Evolutionary conservation across 257 asterid genomes (phyloP).

Genomic region (Knoxia roxburghii): DNA sequence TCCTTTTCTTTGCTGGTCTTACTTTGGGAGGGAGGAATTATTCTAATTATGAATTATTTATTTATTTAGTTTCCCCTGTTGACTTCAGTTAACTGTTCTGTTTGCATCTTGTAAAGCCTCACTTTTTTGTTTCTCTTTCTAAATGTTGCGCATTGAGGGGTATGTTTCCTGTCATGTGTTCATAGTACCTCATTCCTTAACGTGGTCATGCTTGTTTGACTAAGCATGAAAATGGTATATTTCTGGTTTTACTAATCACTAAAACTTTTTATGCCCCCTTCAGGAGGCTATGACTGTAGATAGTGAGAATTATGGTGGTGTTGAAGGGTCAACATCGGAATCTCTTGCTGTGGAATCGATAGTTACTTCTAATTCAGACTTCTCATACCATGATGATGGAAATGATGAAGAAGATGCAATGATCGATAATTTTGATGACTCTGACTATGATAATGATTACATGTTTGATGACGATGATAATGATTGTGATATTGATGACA

Average conservation of each 20-base stretch:
- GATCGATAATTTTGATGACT: conserved; percentile 20
- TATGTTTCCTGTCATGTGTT: neutral
- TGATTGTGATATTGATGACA: conserved; percentile 16
- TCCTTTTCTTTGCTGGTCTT: neutral
- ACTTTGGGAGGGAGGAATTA: neutral
- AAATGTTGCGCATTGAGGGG: neutral
- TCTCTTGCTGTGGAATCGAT: conserved; percentile 26
- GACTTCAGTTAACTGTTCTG: conserved; percentile 3
- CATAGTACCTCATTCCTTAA: neutral
- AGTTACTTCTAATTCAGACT: conserved; percentile 31
- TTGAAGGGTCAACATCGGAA: conserved; percentile 30
- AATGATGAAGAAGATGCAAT: conserved; percentile 22
- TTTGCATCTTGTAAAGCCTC: neutral
- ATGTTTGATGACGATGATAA: conserved; percentile 20
- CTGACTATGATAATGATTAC: conserved; percentile 14
- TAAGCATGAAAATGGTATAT: neutral
- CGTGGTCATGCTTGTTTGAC: neutral
- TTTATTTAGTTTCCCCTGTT: neutral
- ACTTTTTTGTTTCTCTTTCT: neutral
- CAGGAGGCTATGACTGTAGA: conserved; percentile 38
- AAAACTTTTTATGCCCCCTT: neutral
- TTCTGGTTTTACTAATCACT: neutral
- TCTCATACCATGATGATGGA: conserved; percentile 34
- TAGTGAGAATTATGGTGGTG: conserved; percentile 15
- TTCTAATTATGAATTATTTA: too few relatives aligned